A percentile compares a stretch with the other conserved stretches of the same genome.
Conservation (phyloP, 176 grass and related monocot genomes). For the Rhynchospora pubera region DNA sequence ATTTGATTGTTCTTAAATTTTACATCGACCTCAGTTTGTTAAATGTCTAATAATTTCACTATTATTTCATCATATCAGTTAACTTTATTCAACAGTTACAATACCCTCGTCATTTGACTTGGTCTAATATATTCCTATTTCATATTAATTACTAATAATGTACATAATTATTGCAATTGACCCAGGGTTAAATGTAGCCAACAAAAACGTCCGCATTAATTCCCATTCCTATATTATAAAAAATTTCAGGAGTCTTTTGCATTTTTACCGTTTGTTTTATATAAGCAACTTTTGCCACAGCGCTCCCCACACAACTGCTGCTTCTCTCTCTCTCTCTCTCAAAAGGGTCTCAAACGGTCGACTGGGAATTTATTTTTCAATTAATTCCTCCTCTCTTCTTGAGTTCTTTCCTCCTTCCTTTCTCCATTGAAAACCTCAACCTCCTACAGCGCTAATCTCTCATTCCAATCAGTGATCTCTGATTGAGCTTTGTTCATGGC, state of each 20-base stretch:
- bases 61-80: background rate
- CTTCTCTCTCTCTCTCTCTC: background rate
- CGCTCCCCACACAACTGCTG: background rate
- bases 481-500: slow-evolving; percentile 4
- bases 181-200: background rate
- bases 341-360: slow-evolving; percentile 14
- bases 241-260: background rate
- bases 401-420: background rate
- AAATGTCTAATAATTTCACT: background rate
- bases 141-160: background rate
- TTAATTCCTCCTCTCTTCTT: background rate
- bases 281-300: background rate
- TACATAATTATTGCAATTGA: background rate
- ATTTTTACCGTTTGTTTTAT: slow-evolving; percentile 6
- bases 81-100: background rate
- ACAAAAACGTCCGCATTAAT: background rate
- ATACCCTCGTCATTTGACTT: background rate
- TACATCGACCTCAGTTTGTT: too few species aligned
- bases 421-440: background rate
- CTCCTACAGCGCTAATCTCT: background rate
- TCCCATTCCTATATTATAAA: background rate
- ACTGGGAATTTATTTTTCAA: background rate
- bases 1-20: background rate
- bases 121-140: background rate
- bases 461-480: background rate